Percentiles rank a stretch among this genome's conserved stretches.
These are phyloP conservation scores for Neoboletus subvelutipes DNA, from an alignment of 768 basidiomycete genomes.

Conservation along the genomic window DNA sequence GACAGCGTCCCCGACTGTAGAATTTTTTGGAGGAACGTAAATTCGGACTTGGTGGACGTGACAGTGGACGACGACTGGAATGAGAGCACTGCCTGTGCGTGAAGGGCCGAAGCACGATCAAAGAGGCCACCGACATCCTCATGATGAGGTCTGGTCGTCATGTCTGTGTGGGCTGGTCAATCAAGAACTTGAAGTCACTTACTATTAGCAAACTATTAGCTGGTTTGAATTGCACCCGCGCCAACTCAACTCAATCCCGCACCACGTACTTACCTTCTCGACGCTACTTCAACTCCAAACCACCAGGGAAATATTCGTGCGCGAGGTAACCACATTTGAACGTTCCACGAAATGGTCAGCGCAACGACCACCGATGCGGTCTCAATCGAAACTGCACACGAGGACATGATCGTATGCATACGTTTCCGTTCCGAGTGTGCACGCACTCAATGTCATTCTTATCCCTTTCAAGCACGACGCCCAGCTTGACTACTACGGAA, in stretches of 20 bases:
- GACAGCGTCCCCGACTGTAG: conserved; percentile 87
- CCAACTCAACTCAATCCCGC: not conserved
- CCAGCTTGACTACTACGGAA: conserved; percentile 96
- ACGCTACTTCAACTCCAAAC: not conserved
- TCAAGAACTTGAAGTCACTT: too few species aligned
- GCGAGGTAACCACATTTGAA: not conserved
- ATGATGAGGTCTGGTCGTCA: not conserved
- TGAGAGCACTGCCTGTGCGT: conserved; percentile 41
- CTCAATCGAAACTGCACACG: conserved; percentile 92
- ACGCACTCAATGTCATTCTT: not conserved
- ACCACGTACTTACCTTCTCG: not conserved
- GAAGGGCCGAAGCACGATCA: conserved; percentile 47
- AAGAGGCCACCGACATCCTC: conserved; percentile 27
- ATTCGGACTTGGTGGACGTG: conserved; percentile 61
- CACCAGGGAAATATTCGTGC: not conserved
- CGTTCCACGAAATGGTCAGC: conserved; percentile 14
- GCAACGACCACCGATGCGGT: conserved; percentile 65
- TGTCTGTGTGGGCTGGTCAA: not conserved
- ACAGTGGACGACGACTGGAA: conserved; percentile 51
- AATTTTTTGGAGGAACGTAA: conserved; percentile 79
- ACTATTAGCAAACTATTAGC: too few species aligned
- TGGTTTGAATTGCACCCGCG: not conserved
- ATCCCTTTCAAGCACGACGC: conserved; percentile 80
- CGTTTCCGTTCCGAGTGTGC: not conserved
- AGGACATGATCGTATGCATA: conserved; percentile 89